phyloP scores from a whole-genome alignment of 768 basidiomycete genomes.

The Amanita molliuscula region DNA sequence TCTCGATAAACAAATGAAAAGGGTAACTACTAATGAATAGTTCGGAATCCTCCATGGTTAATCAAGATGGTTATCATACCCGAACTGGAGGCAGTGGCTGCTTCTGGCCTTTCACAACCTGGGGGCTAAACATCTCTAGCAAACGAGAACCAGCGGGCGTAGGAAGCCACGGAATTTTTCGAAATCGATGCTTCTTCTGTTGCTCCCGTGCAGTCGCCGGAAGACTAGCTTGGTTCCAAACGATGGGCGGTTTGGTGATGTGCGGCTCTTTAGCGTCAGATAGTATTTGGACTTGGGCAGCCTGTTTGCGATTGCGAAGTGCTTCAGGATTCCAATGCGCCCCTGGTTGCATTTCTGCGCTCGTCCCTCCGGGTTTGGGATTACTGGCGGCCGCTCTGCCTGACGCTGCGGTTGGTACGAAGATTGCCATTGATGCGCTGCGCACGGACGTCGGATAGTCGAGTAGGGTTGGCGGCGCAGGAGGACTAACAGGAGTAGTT shows the following conservation, averaged over 20 bases:
- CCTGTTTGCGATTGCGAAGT: neutral
- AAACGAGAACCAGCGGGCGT: constrained; percentile 3
- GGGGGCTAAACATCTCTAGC: constrained; percentile 1
- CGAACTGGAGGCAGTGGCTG: neutral
- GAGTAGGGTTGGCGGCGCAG: neutral
- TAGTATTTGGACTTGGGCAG: neutral
- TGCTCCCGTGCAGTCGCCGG: neutral
- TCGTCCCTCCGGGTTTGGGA: neutral
- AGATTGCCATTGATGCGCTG: neutral
- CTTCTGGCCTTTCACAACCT: neutral
- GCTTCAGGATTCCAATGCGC: constrained; percentile 1
- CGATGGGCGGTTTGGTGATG: neutral
- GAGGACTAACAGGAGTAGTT: neutral
- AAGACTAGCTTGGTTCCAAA: constrained; percentile 5
- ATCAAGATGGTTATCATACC: neutral
- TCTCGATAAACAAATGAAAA: too few relatives aligned
- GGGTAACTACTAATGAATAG: neutral
- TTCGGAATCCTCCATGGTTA: neutral
- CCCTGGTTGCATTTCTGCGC: neutral
- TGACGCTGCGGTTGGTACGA: neutral
- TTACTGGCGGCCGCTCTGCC: neutral
- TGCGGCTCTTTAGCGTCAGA: neutral
- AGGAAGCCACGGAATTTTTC: neutral
- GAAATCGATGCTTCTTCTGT: neutral
- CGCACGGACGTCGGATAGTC: constrained; percentile 3